A percentile compares a stretch with the other conserved stretches of the same genome.
Evolutionary conservation across 225 moss, liverwort and hornwort species (phyloP).

Genomic region (Bryum argenteum): DNA sequence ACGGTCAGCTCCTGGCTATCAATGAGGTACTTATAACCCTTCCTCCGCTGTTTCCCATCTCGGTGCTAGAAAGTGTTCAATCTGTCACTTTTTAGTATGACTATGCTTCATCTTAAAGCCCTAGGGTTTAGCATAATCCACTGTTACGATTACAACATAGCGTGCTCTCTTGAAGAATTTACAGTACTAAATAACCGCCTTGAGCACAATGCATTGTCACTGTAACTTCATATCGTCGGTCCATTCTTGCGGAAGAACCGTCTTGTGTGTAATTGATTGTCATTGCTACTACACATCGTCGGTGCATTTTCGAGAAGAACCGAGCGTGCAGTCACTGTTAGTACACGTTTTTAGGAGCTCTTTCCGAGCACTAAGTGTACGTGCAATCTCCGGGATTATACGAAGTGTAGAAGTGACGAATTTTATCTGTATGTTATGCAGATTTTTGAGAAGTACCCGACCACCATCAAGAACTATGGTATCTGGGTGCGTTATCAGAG

Average conservation of each 20-base stretch:
- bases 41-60: neutral
- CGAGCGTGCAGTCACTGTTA: neutral
- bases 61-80: neutral
- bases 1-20: slow-evolving; percentile 87
- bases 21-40: slow-evolving; percentile 60
- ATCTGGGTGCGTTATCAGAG: slow-evolving; percentile 99
- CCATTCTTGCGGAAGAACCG: no score
- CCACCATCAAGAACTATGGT: slow-evolving; percentile 96
- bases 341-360: neutral
- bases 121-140: neutral
- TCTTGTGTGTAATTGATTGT: no score
- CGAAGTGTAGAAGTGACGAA: neutral
- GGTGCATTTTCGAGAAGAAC: no score
- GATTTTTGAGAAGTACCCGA: slow-evolving; percentile 94
- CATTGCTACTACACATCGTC: no score
- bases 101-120: neutral
- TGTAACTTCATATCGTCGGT: no score
- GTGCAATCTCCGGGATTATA: neutral
- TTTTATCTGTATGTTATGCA: slow-evolving; percentile 21
- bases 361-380: neutral
- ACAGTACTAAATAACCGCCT: no score
- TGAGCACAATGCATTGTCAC: no score
- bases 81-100: neutral
- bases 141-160: neutral
- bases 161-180: no score